Evolutionary conservation across 805 yeast species (phyloP).

Genomic region (Diddensiella transvaalensis): DNA sequence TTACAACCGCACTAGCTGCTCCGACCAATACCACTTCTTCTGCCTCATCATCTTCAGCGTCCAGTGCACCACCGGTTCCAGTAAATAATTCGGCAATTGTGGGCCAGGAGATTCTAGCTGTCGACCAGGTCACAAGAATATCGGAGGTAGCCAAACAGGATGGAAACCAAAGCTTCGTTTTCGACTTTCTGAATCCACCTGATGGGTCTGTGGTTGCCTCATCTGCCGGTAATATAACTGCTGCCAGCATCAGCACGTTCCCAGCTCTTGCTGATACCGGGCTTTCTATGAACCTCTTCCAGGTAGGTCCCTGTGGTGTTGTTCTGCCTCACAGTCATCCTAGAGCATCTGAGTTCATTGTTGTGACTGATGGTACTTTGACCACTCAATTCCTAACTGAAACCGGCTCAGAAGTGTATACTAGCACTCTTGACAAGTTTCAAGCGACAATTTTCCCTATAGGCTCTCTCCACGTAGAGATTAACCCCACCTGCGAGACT

Average conservation of each 20-base stretch:
- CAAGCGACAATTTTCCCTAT: constrained; percentile 20
- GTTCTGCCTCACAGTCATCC: constrained; percentile 23
- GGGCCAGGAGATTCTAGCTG: constrained; percentile 13
- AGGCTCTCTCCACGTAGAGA: constrained; percentile 21
- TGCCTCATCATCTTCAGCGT: neutral
- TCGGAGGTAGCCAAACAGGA: constrained; percentile 11
- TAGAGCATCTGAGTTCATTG: constrained; percentile 18
- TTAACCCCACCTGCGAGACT: constrained; percentile 20
- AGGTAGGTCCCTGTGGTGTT: constrained; percentile 20
- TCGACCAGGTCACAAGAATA: constrained; percentile 14
- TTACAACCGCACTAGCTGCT: neutral
- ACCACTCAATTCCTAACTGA: constrained; percentile 21
- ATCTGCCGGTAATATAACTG: constrained; percentile 15
- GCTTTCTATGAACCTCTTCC: constrained; percentile 15
- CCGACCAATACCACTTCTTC: neutral
- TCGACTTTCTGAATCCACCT: constrained; percentile 20
- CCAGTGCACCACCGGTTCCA: neutral
- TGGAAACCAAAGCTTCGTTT: constrained; percentile 19
- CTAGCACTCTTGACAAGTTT: constrained; percentile 9
- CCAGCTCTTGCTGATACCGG: constrained; percentile 20
- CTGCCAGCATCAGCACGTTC: constrained; percentile 16
- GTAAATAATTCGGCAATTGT: constrained; percentile 10
- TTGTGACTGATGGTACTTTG: constrained; percentile 20
- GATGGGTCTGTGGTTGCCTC: constrained; percentile 13
- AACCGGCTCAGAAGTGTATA: constrained; percentile 16